phyloP scores from a whole-genome alignment of 352 stramenopile genomes.

The Pythium scleroteichum region DNA sequence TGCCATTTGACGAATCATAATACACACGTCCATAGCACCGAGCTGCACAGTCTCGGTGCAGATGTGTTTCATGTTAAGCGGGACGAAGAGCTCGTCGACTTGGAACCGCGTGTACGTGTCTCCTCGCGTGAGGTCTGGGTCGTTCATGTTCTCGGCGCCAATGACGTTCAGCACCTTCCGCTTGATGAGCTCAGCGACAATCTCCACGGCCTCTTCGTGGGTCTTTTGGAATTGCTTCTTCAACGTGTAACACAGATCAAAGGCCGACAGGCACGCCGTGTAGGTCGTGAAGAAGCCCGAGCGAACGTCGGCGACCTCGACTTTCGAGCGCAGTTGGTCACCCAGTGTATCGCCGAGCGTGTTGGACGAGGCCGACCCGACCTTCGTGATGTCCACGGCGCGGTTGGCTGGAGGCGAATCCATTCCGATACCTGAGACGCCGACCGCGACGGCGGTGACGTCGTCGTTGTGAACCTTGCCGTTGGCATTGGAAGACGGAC shows the following conservation, averaged over 20 bases:
- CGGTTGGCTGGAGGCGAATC: slow-evolving; percentile 38
- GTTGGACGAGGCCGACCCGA: slow-evolving; percentile 34
- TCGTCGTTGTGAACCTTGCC: slow-evolving; percentile 55
- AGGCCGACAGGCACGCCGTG: slow-evolving; percentile 53
- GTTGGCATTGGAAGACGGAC: slow-evolving; percentile 14
- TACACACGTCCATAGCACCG: slow-evolving; percentile 68
- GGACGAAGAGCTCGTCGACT: slow-evolving; percentile 80
- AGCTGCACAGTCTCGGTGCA: slow-evolving; percentile 45
- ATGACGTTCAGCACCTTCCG: slow-evolving; percentile 53
- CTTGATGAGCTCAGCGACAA: slow-evolving; percentile 50
- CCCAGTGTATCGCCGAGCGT: slow-evolving; percentile 63
- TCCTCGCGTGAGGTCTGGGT: slow-evolving; percentile 46
- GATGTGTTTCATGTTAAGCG: slow-evolving; percentile 82
- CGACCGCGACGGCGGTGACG: slow-evolving; percentile 50
- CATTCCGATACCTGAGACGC: slow-evolving; percentile 9
- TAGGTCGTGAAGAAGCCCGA: slow-evolving; percentile 77
- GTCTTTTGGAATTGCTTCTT: slow-evolving; percentile 66
- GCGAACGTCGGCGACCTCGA: slow-evolving; percentile 60
- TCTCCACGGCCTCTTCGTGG: slow-evolving; percentile 37
- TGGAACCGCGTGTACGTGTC: slow-evolving; percentile 81
- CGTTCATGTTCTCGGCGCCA: slow-evolving; percentile 45
- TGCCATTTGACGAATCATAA: slow-evolving; percentile 62
- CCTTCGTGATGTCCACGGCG: slow-evolving; percentile 37
- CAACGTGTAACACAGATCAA: slow-evolving; percentile 49
- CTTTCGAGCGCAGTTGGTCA: slow-evolving; percentile 59